A percentile compares a stretch with the other conserved stretches of the same genome.
Evolutionary conservation across 2,329 filamentous ascomycete species (phyloP).

Genomic region (Mycosphaerella sp.): DNA sequence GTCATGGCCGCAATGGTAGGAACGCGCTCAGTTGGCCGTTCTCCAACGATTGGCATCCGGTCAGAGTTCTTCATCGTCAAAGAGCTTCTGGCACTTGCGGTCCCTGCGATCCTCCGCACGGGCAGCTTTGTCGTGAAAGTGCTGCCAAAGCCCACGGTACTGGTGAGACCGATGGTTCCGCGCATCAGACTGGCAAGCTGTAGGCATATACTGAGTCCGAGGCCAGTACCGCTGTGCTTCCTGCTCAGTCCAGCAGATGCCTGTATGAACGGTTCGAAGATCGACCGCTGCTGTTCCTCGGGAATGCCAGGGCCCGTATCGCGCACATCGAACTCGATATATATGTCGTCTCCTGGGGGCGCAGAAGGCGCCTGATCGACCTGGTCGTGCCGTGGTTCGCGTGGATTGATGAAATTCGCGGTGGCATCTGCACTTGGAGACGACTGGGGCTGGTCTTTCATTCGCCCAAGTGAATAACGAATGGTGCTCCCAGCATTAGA

Average conservation of each 20-base stretch:
- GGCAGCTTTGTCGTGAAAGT: constrained; percentile 80
- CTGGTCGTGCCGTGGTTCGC: constrained; percentile 12
- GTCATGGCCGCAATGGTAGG: constrained; percentile 7
- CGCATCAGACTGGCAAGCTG: constrained; percentile 81
- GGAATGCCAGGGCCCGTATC: constrained; percentile 85
- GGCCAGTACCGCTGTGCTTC: constrained; percentile 81
- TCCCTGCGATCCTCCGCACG: constrained; percentile 52
- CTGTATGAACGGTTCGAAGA: constrained; percentile 93
- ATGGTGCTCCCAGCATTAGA: constrained; percentile 2
- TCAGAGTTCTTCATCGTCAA: neutral
- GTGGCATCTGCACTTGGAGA: constrained; percentile 10
- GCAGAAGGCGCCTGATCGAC: constrained; percentile 27
- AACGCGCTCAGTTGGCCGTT: neutral
- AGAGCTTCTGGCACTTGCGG: neutral
- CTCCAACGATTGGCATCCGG: neutral
- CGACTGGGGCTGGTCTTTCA: neutral
- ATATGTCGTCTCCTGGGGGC: constrained; percentile 57
- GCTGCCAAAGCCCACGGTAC: constrained; percentile 66
- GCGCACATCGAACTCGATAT: constrained; percentile 82
- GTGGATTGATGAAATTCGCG: constrained; percentile 19
- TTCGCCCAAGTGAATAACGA: neutral
- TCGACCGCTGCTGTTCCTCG: constrained; percentile 66
- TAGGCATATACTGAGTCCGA: constrained; percentile 82
- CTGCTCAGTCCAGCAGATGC: constrained; percentile 84
- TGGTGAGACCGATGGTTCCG: constrained; percentile 65